Percentiles rank a stretch among this genome's conserved stretches.
Conservation (phyloP, 305 asterid genomes). For the Galium porrigens region DNA sequence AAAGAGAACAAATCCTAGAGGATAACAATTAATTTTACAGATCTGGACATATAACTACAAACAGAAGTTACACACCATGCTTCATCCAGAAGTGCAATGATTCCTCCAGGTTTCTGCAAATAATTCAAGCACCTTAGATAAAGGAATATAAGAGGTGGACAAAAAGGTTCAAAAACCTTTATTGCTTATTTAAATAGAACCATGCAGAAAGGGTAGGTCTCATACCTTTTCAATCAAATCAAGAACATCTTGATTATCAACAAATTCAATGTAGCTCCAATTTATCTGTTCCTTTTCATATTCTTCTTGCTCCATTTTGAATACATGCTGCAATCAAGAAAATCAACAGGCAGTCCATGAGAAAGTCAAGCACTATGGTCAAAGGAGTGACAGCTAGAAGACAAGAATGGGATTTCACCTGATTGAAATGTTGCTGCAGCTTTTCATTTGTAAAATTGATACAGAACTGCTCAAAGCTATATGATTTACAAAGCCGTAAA, state of each 20-base stretch:
- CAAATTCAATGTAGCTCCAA: conserved; percentile 99
- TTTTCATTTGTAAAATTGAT: conserved; percentile 98
- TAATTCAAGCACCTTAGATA: conserved; percentile 11
- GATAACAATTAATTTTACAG: not conserved
- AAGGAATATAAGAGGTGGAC: conserved; percentile 11
- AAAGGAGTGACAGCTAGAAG: conserved; percentile 12
- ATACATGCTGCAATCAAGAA: conserved; percentile 70
- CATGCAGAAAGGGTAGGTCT: conserved; percentile 1
- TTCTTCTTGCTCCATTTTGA: conserved; percentile 99
- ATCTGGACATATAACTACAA: conserved; percentile 5
- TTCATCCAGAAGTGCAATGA: conserved; percentile 93
- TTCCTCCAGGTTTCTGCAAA: conserved; percentile 98
- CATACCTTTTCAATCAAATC: conserved; percentile 94
- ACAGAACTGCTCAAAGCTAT: conserved; percentile 98
- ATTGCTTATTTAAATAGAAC: not conserved
- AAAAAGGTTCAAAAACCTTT: conserved; percentile 9
- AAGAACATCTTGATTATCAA: conserved; percentile 97
- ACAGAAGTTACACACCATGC: conserved; percentile 45
- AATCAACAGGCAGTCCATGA: conserved; percentile 20
- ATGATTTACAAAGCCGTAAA: conserved; percentile 11
- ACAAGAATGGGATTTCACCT: conserved; percentile 40
- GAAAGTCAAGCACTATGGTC: conserved; percentile 2
- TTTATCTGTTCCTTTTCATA: conserved; percentile 86
- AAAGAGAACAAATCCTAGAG: not conserved
- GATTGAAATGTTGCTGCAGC: conserved; percentile 98